A percentile compares a stretch with the other conserved stretches of the same genome.
phyloP scores from a whole-genome alignment of 306 rosid genomes.

The Corylus americana region DNA sequence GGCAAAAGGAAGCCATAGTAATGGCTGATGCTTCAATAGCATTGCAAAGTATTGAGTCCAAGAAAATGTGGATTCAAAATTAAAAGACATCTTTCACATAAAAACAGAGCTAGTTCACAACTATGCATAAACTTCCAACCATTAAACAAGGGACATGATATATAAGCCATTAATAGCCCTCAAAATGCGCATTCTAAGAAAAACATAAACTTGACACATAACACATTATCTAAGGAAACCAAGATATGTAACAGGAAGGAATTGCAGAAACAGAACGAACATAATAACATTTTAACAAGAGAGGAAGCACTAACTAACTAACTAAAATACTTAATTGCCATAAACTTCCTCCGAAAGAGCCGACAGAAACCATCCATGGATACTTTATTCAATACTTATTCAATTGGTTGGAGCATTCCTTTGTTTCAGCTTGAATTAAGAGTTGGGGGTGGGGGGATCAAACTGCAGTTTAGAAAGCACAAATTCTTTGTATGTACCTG shows the following conservation, averaged over 20 bases:
- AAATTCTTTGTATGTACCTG: conserved; percentile 41
- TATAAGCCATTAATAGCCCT: not conserved
- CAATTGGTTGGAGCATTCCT: too few relatives aligned
- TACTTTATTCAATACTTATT: too few relatives aligned
- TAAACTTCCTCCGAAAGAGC: not conserved
- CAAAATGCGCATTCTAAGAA: conserved; percentile 2
- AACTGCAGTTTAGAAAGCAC: conserved; percentile 23
- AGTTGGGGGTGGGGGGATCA: conserved; percentile 4
- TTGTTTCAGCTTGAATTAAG: not conserved
- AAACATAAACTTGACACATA: too few relatives aligned
- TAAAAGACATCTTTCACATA: not conserved
- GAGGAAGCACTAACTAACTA: conserved; percentile 18
- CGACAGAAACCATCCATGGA: too few relatives aligned
- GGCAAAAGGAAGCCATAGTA: not conserved
- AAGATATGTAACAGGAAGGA: not conserved
- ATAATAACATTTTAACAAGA: not conserved
- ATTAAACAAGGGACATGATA: conserved; percentile 3
- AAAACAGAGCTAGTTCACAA: conserved; percentile 13
- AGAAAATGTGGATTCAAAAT: not conserved
- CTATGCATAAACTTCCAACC: not conserved
- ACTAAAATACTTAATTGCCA: conserved; percentile 1
- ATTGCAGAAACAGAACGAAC: not conserved
- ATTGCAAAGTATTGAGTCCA: not conserved
- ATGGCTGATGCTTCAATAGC: not conserved
- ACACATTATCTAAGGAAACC: conserved; percentile 10